Evolutionary conservation across 345 rosid species (phyloP).

Genomic region (Corymbia maculata): DNA sequence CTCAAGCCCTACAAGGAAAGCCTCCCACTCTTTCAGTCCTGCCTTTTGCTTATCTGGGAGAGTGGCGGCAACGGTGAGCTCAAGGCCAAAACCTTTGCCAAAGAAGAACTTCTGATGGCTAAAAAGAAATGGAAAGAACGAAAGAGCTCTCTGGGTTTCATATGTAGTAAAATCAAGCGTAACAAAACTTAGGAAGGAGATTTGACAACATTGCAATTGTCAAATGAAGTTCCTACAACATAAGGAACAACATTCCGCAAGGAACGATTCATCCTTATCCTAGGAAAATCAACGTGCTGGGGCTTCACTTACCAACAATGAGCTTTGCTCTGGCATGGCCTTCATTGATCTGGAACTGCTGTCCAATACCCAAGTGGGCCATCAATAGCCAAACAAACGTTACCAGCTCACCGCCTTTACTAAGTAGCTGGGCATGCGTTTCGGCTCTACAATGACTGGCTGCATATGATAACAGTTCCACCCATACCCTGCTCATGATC

Average conservation of each 20-base stretch:
- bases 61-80: not conserved
- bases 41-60: not conserved
- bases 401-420: constrained; percentile 60
- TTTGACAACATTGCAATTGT: not conserved
- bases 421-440: constrained; percentile 49
- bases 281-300: not conserved
- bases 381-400: constrained; percentile 62
- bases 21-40: not conserved
- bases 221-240: not conserved
- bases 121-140: not conserved
- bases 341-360: constrained; percentile 45
- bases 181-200: not conserved
- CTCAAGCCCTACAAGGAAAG: not conserved
- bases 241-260: not conserved
- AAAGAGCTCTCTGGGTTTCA: not conserved
- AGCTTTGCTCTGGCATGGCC: constrained; percentile 50
- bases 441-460: constrained; percentile 46
- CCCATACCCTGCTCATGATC: constrained; percentile 48
- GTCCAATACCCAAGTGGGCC: constrained; percentile 63
- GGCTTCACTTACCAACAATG: constrained; percentile 24
- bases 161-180: not conserved
- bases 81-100: not conserved
- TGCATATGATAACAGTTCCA: constrained; percentile 43
- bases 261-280: not conserved
- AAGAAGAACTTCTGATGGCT: not conserved